Percentiles rank a stretch among this genome's conserved stretches.
Evolutionary conservation across 805 yeast species (phyloP).

Genomic region (Pichia gijzeniarum): DNA sequence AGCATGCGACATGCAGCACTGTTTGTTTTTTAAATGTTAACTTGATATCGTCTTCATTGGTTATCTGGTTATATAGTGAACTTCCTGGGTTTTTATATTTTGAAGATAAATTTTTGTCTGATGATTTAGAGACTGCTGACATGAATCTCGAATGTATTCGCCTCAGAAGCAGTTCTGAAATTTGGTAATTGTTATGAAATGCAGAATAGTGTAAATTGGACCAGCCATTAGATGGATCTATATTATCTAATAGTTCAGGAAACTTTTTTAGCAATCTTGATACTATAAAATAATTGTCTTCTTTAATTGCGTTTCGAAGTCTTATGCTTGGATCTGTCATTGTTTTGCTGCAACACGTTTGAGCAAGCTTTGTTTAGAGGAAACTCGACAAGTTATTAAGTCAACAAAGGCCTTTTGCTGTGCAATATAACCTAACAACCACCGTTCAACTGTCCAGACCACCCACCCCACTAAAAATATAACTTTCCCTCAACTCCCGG

Average conservation of each 20-base stretch:
- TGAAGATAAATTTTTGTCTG: not conserved
- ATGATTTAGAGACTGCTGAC: not conserved
- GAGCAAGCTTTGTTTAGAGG: too few relatives aligned
- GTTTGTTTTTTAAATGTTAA: slow-evolving; percentile 52
- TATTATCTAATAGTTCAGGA: slow-evolving; percentile 63
- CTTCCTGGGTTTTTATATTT: slow-evolving; percentile 3
- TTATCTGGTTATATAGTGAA: slow-evolving; percentile 24
- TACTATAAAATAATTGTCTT: slow-evolving; percentile 58
- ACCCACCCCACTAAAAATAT: too few relatives aligned
- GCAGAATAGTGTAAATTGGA: slow-evolving; percentile 77
- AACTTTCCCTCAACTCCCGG: too few relatives aligned
- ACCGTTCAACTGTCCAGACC: too few relatives aligned
- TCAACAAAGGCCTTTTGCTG: too few relatives aligned
- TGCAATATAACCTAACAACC: too few relatives aligned
- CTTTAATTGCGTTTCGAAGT: slow-evolving; percentile 59
- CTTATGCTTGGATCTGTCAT: slow-evolving; percentile 61
- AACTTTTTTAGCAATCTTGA: slow-evolving; percentile 57
- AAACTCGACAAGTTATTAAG: too few relatives aligned
- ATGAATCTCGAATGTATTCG: slow-evolving; percentile 13
- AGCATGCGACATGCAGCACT: slow-evolving; percentile 64
- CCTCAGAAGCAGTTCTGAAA: slow-evolving; percentile 29
- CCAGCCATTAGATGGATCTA: slow-evolving; percentile 75
- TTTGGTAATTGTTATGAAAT: slow-evolving; percentile 59
- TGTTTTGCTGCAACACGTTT: not conserved
- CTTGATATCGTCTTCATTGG: slow-evolving; percentile 30